Evolutionary conservation across 441 rosid genomes (phyloP), one percentile per base, ranked within the genome.

Genomic region (Geranium incanum): DNA sequence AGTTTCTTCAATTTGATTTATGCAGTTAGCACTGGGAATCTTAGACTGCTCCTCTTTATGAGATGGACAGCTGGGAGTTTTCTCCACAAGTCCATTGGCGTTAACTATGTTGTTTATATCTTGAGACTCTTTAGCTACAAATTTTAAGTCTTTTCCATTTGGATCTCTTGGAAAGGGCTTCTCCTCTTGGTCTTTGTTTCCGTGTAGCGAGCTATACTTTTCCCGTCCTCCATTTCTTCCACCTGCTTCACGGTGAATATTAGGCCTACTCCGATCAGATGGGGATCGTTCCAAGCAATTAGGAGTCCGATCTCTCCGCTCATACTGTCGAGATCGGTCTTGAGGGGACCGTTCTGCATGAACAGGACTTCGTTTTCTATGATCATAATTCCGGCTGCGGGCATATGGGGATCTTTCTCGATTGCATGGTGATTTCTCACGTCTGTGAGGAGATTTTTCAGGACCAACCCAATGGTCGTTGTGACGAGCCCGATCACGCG

Each of bases 301-400:
- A 69, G 88, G 87, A 69, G 91, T 81, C 72, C 78, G 79, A 78
- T 91, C 98, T 78, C 88, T 92, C 75, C 88, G 86, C 65, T 89
- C 97, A 78, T 83, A 82, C 72, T 78, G 70, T 73, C 88, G 81
- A 68, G 80, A 76, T 68, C 85, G 86, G 74, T 86, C 93, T 74
- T 83, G 86, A 5, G 92, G 89, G 68, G 99, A 86, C 84, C 84
- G 84, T 76, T 84, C 95, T 67, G 86, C 81, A 84, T 77, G 82
- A 74, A 80, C 72, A 73, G 99, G 99, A 81, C 97, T 95, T 81
- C 86, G 82, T 68, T 78, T 80, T 80, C 97, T 90, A 80, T 85
- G 83, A 79, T 88, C 97, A 79, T 82, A 77, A 75, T 79, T 87
- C 36, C 81, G 89, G 81, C 78, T 81, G 67, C 94, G 81, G 67